Base-by-base conservation (phyloP, 139 green algal species). In the Coelastrella sp. region DNA sequence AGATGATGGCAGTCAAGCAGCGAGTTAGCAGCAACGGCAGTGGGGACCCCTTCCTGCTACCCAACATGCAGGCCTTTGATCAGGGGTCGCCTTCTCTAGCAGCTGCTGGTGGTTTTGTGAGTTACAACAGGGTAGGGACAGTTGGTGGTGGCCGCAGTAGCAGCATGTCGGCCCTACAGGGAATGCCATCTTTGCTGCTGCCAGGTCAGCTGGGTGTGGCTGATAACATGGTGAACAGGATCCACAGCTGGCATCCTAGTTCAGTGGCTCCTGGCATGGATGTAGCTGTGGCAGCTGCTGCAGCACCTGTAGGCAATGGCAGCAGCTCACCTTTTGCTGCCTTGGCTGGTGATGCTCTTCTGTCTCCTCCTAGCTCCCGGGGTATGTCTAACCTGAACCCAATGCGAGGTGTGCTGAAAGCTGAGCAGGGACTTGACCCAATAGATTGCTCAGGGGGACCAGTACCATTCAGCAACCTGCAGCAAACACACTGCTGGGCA, bases 11-110 rank as follows among this genome's bases (percentile, higher is more conserved):
- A 9, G 11, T 79, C 25, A 79, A 60, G 19, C 25, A 79, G 69
- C 38, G 69, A 7, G 9, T 60, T n/a, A 79, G 69, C 69, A 62
- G 41, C 41, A 37, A 59, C n/a, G 69, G 69, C 69, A 60, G 69
- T 43, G 40, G 30, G 38, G 40, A 19, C 41, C 17, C 38, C 27
- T 23, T 59, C 19, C 38, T 79, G 5, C 60, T 60, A 41, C 67
- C 67, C 17, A 32, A 17, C 8, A 9, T 67, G 30, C 53, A 59
- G 0, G 35, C 71, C n/a, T 38, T 69, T 32, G 73, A 67, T 48
- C 51, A 69, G 35, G 53, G 53, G 19, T 69, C 53, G 1, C 53
- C 75, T 7, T 41, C 51, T 21, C 53, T 57, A 38, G 53, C 75
- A 37, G 23, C 41, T 37, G 41, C 25, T 40, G 69, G 40, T 4